Evolutionary conservation across 305 asterid species (phyloP), one percentile per base, ranked within the genome.

Genomic region (Solanum aculeatissimum): DNA sequence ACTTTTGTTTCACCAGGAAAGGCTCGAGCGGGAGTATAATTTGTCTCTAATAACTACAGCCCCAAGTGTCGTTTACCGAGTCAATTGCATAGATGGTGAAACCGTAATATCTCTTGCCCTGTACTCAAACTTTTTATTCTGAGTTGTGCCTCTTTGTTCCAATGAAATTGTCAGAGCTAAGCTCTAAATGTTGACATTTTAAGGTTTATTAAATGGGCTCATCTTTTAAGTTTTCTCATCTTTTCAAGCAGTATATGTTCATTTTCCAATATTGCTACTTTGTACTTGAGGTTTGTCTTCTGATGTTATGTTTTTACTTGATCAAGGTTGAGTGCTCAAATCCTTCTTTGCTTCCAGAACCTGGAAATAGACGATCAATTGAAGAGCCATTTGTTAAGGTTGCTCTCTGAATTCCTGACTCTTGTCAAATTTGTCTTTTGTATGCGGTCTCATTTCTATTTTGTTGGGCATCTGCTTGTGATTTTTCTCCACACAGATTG

Each of bases 331-430:
- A 95, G 90, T 95, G 98, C 87, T 97, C 99, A 83, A 97, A 97
- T 91, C 99, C 99, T 83, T 92, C 98, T 81, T 88, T 91, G 85
- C 98, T 97, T 89, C 99, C 99, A 84, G 99, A 97, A 89, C 95
- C 98, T 86, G 99, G 99, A 84, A 92, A 86, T 85, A 92, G 98
- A 88, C 90, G 80, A 88, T 94, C 98, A 89, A 92, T 97, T 87
- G 99, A 97, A 89, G 99, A 97, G 92, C 99, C 99, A 18, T 84
- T 85, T 90, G 99, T 95, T 85, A 97, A 95, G 98, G 99, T 96
- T 89, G 80, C 81, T 86, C 80, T 65, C 53, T 83, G 57, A 83
- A 49, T 83, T 83, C 29, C 9, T 0, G 49, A 78, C 49, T 32
- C 49, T 23, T 83, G 42, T 53, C 63, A 53, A 69, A 53, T n/a